These are phyloP conservation scores for Apophysomyces elegans DNA, from an alignment of 371 early-diverging fungal species.

Conservation along the genomic window DNA sequence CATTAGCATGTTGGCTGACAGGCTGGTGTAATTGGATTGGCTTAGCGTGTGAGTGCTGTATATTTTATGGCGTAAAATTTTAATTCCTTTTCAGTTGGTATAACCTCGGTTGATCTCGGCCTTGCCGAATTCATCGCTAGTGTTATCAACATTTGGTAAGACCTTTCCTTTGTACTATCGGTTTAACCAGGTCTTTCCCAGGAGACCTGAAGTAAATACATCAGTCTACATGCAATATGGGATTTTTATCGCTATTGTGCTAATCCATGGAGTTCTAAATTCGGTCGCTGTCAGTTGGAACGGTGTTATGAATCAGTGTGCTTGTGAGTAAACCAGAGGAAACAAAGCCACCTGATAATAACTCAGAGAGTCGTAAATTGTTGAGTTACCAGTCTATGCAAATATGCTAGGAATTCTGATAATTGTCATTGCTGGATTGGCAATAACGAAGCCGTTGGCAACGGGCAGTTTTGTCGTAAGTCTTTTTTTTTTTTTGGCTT, in stretches of 20 bases:
- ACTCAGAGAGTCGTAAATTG: too few species aligned
- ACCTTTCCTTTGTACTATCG: background rate
- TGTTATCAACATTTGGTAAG: constrained; percentile 53
- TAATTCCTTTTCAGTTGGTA: constrained; percentile 38
- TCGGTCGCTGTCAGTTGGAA: constrained; percentile 57
- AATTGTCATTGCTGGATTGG: constrained; percentile 57
- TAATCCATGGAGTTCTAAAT: constrained; percentile 56
- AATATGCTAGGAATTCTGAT: constrained; percentile 57
- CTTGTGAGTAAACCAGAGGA: constrained; percentile 36
- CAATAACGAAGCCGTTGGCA: constrained; percentile 44
- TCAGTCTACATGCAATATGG: constrained; percentile 55
- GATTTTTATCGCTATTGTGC: constrained; percentile 50
- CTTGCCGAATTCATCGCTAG: constrained; percentile 61
- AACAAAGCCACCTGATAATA: too few species aligned
- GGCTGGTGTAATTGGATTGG: constrained; percentile 73
- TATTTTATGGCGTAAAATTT: background rate
- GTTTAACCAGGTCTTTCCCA: constrained; percentile 25
- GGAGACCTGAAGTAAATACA: constrained; percentile 35
- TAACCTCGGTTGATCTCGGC: constrained; percentile 56
- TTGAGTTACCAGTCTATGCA: constrained; percentile 31
- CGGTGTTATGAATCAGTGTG: constrained; percentile 54
- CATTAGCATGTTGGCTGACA: constrained; percentile 64
- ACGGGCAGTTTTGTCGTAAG: constrained; percentile 42
- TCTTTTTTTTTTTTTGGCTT: background rate
- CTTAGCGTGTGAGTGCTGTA: constrained; percentile 23